Evolutionary conservation across 768 basidiomycete species (phyloP).

Genomic region (Pisolithus marmoratus): DNA sequence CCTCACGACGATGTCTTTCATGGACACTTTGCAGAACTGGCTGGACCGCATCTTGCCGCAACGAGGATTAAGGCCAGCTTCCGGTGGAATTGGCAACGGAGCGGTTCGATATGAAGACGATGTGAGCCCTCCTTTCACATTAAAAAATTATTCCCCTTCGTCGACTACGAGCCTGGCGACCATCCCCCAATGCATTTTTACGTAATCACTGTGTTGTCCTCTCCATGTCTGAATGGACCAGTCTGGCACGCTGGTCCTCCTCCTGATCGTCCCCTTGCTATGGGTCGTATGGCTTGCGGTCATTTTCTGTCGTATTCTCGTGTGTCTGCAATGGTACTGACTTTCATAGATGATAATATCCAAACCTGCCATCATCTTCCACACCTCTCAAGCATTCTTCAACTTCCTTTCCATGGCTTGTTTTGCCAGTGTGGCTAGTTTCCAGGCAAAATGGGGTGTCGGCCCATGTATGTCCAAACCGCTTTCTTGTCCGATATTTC

Average conservation of each 20-base stretch:
- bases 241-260: conserved; percentile 49
- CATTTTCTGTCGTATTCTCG: conserved; percentile 11
- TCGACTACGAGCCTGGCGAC: too few species aligned
- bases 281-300: conserved; percentile 73
- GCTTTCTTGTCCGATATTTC: not conserved
- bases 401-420: conserved; percentile 90
- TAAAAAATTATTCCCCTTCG: too few species aligned
- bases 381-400: conserved; percentile 82
- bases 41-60: conserved; percentile 27
- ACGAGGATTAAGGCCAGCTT: conserved; percentile 13
- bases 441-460: conserved; percentile 80
- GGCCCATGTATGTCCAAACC: conserved; percentile 69
- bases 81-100: conserved; percentile 54
- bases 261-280: conserved; percentile 60
- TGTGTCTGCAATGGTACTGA: conserved; percentile 12
- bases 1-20: conserved; percentile 17
- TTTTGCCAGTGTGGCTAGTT: conserved; percentile 82
- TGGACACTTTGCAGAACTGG: conserved; percentile 25
- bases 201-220: conserved; percentile 26
- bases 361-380: conserved; percentile 74
- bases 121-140: conserved; percentile 40
- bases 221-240: conserved; percentile 32
- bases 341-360: conserved; percentile 74
- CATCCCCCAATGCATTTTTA: conserved; percentile 15
- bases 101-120: conserved; percentile 57